Conservation (phyloP, 352 stramenopile species). For the Salisapilia sapeloensis region DNA sequence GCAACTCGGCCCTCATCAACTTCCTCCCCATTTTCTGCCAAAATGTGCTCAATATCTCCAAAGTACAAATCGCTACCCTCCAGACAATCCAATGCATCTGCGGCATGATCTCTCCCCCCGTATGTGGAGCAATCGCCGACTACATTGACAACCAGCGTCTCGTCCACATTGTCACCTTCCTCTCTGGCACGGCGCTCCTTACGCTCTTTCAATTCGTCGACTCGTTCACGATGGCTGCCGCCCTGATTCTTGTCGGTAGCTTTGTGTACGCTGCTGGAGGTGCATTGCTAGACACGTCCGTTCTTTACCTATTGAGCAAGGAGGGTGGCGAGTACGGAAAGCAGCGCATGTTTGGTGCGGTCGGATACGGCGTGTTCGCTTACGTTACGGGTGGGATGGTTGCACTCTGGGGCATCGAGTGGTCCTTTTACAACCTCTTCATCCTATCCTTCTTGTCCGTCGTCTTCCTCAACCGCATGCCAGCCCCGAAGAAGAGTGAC, state of each 20-base stretch:
- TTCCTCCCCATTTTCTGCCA: constrained; percentile 66
- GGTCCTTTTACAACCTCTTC: constrained; percentile 61
- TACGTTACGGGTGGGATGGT: constrained; percentile 61
- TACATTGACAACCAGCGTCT: constrained; percentile 36
- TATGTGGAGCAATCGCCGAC: constrained; percentile 61
- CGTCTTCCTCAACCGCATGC: constrained; percentile 43
- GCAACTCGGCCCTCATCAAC: constrained; percentile 49
- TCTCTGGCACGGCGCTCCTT: constrained; percentile 35
- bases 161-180: constrained; percentile 42
- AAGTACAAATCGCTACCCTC: constrained; percentile 60
- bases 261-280: constrained; percentile 39
- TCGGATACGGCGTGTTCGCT: constrained; percentile 41
- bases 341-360: constrained; percentile 58
- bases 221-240: constrained; percentile 29
- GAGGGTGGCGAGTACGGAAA: constrained; percentile 70
- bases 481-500: constrained; percentile 17
- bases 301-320: constrained; percentile 43
- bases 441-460: constrained; percentile 28
- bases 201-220: constrained; percentile 34
- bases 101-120: constrained; percentile 42
- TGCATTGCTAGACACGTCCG: constrained; percentile 52
- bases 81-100: constrained; percentile 49
- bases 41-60: constrained; percentile 37
- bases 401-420: constrained; percentile 33
- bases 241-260: constrained; percentile 35